phyloP scores from a whole-genome alignment of 139 green algal genomes.

The Chlorella sorokiniana region DNA sequence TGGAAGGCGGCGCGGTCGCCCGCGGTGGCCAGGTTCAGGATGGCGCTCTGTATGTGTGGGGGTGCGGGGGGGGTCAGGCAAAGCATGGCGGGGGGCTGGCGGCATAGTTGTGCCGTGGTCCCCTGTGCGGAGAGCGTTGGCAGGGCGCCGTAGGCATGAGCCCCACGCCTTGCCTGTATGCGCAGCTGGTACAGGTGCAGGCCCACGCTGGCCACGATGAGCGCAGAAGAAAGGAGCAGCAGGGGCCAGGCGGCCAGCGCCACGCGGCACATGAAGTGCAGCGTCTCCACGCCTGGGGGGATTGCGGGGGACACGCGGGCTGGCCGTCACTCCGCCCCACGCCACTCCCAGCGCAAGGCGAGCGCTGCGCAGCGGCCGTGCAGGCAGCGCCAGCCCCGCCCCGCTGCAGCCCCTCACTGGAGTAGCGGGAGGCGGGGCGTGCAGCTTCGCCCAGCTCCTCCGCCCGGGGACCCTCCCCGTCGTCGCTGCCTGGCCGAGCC shows the following conservation, averaged over 20 bases:
- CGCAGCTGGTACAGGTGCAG: conserved; percentile 15
- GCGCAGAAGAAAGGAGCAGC: background rate
- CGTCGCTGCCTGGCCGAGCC: background rate
- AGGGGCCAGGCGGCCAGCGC: conserved; percentile 1
- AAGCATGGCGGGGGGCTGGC: too few species aligned
- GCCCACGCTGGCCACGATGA: background rate
- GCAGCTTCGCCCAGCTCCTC: background rate
- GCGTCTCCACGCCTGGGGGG: background rate
- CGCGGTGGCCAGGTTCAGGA: background rate
- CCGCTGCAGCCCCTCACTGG: background rate
- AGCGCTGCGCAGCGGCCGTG: too few species aligned
- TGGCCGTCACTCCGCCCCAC: background rate
- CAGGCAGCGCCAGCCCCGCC: too few species aligned
- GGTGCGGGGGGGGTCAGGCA: too few species aligned
- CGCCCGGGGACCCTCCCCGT: background rate
- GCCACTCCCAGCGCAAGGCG: background rate
- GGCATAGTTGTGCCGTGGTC: too few species aligned
- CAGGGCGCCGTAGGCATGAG: too few species aligned
- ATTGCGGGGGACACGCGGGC: background rate
- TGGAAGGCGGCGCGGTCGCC: background rate
- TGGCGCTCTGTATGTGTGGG: background rate
- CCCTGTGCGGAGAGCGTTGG: too few species aligned
- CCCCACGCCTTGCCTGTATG: background rate
- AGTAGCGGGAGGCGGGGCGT: background rate
- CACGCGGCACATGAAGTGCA: conserved; percentile 5